These are phyloP conservation scores for Corymbia citriodora DNA, from an alignment of 441 rosid genomes.

Conservation along the genomic window DNA sequence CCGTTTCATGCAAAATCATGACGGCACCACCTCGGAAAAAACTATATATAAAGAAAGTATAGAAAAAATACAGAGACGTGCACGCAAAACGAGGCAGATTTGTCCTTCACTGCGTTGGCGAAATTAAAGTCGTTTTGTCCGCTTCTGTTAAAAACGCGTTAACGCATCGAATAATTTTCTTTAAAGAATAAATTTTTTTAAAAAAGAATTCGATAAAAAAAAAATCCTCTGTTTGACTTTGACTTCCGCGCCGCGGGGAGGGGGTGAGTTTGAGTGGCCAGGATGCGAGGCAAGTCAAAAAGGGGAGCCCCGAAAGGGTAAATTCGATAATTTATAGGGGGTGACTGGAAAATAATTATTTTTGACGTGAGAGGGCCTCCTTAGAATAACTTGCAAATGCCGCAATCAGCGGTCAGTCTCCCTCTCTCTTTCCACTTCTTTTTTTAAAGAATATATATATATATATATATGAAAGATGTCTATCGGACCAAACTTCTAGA, in stretches of 20 bases:
- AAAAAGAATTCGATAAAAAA: not conserved
- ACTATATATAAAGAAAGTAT: not conserved
- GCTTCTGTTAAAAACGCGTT: conserved; percentile 41
- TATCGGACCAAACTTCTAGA: not conserved
- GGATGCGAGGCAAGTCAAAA: not conserved
- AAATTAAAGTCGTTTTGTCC: conserved; percentile 40
- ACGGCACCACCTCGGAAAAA: not conserved
- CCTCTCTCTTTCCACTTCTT: not conserved
- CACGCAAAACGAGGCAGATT: conserved; percentile 65
- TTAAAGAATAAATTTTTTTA: not conserved
- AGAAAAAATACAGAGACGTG: conserved; percentile 30
- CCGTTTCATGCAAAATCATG: not conserved
- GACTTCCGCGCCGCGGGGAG: conserved; percentile 8
- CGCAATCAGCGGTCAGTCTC: conserved; percentile 56
- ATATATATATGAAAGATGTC: not conserved
- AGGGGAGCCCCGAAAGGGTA: not conserved
- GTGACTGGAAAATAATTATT: not conserved
- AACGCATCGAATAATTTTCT: not conserved
- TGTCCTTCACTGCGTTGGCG: conserved; percentile 20
- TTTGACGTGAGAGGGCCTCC: not conserved
- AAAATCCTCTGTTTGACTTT: conserved; percentile 30
- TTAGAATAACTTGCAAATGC: conserved; percentile 22
- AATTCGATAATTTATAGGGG: not conserved
- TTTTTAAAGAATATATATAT: conserved; percentile 3
- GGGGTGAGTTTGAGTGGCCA: conserved; percentile 10